Conservation (phyloP, 2,329 filamentous ascomycete species). For the Westerdykella sp. region DNA sequence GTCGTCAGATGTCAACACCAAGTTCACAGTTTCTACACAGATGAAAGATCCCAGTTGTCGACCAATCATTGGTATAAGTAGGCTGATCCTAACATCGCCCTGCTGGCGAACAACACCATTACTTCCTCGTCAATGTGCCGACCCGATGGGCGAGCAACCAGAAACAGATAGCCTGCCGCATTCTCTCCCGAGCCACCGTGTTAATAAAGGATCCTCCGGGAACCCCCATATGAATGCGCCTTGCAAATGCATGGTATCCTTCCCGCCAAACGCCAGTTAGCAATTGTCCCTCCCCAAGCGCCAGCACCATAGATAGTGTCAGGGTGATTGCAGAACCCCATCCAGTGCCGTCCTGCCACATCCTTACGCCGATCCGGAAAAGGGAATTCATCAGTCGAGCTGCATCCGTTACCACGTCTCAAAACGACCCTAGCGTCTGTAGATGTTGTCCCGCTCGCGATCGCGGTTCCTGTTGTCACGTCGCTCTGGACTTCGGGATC, state of each 20-base stretch:
- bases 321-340: background rate
- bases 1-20: background rate
- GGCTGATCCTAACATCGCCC: too few species aligned
- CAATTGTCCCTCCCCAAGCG: background rate
- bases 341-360: background rate
- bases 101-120: too few species aligned
- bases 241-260: background rate
- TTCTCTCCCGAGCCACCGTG: too few species aligned
- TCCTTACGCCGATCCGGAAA: background rate
- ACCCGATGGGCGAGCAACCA: too few species aligned
- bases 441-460: constrained; percentile 28
- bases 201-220: too few species aligned
- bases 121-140: too few species aligned
- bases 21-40: background rate
- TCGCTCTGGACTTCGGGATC: constrained; percentile 33
- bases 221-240: background rate
- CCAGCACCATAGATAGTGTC: background rate
- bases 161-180: too few species aligned
- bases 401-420: background rate
- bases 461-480: constrained; percentile 17
- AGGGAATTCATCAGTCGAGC: background rate
- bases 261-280: background rate
- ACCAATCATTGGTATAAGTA: too few species aligned
- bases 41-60: too few species aligned
- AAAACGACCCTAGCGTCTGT: constrained; percentile 9